Evolutionary conservation across 768 basidiomycete species (phyloP).

Genomic region (Pisolithus sp.): DNA sequence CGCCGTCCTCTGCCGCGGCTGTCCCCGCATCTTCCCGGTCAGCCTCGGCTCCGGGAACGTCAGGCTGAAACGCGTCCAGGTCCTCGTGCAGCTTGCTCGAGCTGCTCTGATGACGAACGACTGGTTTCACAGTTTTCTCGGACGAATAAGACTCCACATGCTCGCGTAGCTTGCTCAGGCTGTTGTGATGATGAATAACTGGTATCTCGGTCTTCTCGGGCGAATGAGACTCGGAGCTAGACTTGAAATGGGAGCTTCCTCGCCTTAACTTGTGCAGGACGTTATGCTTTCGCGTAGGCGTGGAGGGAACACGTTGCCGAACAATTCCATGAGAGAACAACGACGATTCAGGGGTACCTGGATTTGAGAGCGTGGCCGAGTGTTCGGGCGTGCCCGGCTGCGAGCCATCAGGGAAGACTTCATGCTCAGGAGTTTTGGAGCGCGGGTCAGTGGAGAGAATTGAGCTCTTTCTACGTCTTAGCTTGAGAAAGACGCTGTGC

Average conservation of each 20-base stretch:
- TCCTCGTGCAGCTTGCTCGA: neutral
- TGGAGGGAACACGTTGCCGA: slow-evolving; percentile 11
- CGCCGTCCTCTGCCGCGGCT: neutral
- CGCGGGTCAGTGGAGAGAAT: neutral
- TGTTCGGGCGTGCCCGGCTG: slow-evolving; percentile 1
- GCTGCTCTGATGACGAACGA: neutral
- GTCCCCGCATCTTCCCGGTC: neutral
- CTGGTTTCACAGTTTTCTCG: neutral
- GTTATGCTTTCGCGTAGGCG: slow-evolving; percentile 4
- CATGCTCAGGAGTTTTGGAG: neutral
- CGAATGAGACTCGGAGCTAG: neutral
- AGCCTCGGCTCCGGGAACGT: neutral
- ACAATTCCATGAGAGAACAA: neutral
- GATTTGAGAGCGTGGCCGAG: slow-evolving; percentile 2
- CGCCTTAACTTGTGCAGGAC: slow-evolving; percentile 6
- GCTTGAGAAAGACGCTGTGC: neutral
- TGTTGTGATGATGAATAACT: neutral
- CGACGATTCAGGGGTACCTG: slow-evolving; percentile 12
- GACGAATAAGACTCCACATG: neutral
- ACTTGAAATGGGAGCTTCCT: slow-evolving; percentile 7
- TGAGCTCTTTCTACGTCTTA: neutral
- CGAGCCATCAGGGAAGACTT: neutral
- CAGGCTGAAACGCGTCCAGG: neutral
- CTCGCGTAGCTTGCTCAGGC: neutral
- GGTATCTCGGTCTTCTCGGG: neutral